Evolutionary conservation across 495 filamentous ascomycete species (phyloP), one percentile per base, ranked within the genome.

Genomic region (Rhizodiscina lignyota): DNA sequence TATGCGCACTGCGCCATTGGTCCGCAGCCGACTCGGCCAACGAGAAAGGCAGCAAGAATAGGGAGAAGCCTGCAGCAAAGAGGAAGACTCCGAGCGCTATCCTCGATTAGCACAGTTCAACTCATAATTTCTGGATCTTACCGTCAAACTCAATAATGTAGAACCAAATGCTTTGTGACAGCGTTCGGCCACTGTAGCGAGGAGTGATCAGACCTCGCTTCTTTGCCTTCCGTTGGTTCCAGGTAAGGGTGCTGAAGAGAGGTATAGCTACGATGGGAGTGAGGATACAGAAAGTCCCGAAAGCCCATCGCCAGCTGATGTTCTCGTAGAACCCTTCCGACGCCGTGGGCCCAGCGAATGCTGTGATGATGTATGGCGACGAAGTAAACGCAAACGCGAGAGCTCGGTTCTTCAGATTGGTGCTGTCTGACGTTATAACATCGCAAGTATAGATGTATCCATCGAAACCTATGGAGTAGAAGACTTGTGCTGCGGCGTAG

Each of bases 351-450:
- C 61, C 61, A 19, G 64, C 54, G 39, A 68, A 63, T 32, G 69
- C 69, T 18, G 74, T 78, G 40, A 65, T 64, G 36, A 79, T 76
- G 52, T 74, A 77, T 2, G 77, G 77, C 0, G 75, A 75, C n/a
- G 51, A 58, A 21, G 61, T 52, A 42, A 72, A 78, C 6, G 68
- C 77, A 40, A 72, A 67, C 35, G 73, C 65, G 27, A 79, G 55
- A 5, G 60, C 66, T 53, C 77, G 62, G 55, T 79, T 77, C 27
- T 65, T 64, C 43, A 82, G 50, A 4, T 61, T 58, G 0, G 77
- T 72, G 2, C 69, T 76, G 51, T 82, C 77, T 37, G 77, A 73
- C 32, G 75, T 65, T 56, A 79, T 20, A 12, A 50, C 36, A 28
- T 37, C 31, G 10, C 43, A 11, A 27, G 32, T 21, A 24, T 38